Evolutionary conservation across 352 stramenopile species (phyloP).

Genomic region (Halophytophthora polymorphica): DNA sequence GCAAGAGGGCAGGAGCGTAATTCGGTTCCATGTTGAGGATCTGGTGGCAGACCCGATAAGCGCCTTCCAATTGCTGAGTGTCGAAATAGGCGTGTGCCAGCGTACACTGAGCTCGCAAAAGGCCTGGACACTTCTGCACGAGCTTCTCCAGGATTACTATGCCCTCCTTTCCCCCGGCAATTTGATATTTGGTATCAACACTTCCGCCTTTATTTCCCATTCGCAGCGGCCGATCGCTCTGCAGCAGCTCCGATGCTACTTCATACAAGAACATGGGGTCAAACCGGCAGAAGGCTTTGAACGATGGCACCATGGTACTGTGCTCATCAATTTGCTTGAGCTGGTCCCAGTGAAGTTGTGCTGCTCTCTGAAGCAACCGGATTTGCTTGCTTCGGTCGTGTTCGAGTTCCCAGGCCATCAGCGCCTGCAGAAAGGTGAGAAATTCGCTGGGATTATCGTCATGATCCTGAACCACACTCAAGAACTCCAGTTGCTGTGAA

Average conservation of each 20-base stretch:
- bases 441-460: constrained; percentile 64
- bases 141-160: constrained; percentile 73
- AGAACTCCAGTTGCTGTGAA: constrained; percentile 90
- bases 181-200: constrained; percentile 4
- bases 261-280: constrained; percentile 90
- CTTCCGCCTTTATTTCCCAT: constrained; percentile 10
- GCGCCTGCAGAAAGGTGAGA: constrained; percentile 83
- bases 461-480: constrained; percentile 88
- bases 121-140: constrained; percentile 75
- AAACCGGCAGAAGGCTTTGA: constrained; percentile 73
- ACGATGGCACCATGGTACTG: constrained; percentile 55
- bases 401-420: constrained; percentile 83
- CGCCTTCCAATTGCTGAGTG: constrained; percentile 65
- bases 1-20: constrained; percentile 75
- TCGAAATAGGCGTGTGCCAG: constrained; percentile 82
- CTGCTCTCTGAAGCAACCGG: constrained; percentile 66
- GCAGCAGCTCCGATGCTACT: constrained; percentile 78
- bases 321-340: constrained; percentile 62
- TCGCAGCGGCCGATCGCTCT: constrained; percentile 26
- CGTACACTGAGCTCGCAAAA: constrained; percentile 81
- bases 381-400: constrained; percentile 65
- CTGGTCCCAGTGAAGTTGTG: constrained; percentile 83
- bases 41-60: constrained; percentile 68
- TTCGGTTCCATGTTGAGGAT: constrained; percentile 78
- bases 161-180: constrained; percentile 32